Percentiles rank a stretch among this genome's conserved stretches.
phyloP scores from a whole-genome alignment of 73 alveolate species.

The Stentor roeselii region DNA sequence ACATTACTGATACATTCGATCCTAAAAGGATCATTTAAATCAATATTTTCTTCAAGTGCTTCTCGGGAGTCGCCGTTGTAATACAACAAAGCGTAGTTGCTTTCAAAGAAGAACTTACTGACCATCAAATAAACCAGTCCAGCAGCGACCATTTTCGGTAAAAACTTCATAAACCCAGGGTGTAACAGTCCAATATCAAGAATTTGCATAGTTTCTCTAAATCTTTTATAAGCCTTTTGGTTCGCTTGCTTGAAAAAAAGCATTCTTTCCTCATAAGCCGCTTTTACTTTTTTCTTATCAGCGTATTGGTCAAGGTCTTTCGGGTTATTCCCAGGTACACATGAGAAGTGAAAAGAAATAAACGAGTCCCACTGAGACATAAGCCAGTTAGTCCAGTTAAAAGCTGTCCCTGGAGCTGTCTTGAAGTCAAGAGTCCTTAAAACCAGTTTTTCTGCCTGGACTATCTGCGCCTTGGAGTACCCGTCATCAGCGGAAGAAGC shows the following conservation, averaged over 20 bases:
- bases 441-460: constrained; percentile 29
- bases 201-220: constrained; percentile 35
- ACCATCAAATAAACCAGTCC: constrained; percentile 17
- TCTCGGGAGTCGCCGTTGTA: constrained; percentile 25
- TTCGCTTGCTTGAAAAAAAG: constrained; percentile 37
- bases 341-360: constrained; percentile 2
- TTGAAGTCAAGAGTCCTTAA: constrained; percentile 30
- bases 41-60: constrained; percentile 23
- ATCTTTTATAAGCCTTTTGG: constrained; percentile 32
- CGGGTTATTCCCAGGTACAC: not conserved
- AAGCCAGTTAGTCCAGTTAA: constrained; percentile 49
- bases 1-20: constrained; percentile 6
- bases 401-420: constrained; percentile 39
- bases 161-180: constrained; percentile 13
- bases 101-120: not conserved
- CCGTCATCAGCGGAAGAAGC: constrained; percentile 71
- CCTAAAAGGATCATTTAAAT: not conserved
- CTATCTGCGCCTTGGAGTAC: constrained; percentile 39
- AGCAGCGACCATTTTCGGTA: not conserved
- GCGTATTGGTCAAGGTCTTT: not conserved
- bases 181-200: constrained; percentile 38
- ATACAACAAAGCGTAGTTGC: not conserved
- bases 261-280: not conserved
- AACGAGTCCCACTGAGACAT: constrained; percentile 42
- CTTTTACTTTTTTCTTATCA: not conserved